Evolutionary conservation across 2,329 filamentous ascomycete genomes (phyloP), one percentile per base, ranked within the genome.

Genomic region (Cadophora sp.): DNA sequence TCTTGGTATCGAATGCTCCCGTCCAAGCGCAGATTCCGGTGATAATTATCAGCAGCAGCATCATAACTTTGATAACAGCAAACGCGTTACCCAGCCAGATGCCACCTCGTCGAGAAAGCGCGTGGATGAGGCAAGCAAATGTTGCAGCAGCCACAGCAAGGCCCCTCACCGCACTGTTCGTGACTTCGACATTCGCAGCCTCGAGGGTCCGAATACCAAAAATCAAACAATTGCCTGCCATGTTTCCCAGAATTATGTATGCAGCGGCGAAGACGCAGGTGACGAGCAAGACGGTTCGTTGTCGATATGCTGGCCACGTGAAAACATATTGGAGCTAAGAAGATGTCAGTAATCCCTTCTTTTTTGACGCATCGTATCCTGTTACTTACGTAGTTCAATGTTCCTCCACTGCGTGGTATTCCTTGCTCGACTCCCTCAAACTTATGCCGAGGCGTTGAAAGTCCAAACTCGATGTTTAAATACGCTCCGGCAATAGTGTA

Each of bases 11-110:
- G 50, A 53, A 53, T 1, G 50, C 50, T 33, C 50, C 50, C 9
- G 50, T 18, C 50, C 50, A 53, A 18, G 50, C 50, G 7, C 65
- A 51, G 55, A 80, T 76, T 11, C 79, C 81, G 22, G 79, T 73
- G 9, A 73, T 66, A 45, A 81, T 76, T 58, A 87, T 83, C 11
- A 81, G 74, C 1, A 85, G 64, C 1, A 87, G 78, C 1, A 85
- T 80, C 55, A 77, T 71, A 3, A 85, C 73, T 69, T 87, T 87
- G 66, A 84, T 70, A 3, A 81, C 73, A 3, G 84, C 84, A 39
- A 87, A 76, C n/a, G 79, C 27, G 68, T 86, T 86, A 72, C 84
- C 85, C 27, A 86, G 71, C 24, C 78, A 72, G 51, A 87, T 84
- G 1, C 85, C 85, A 3, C 82, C 83, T 5, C 80, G 77, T 30